These are phyloP conservation scores for Calocybe cyanea DNA, from an alignment of 768 basidiomycete species.

Conservation along the genomic window DNA sequence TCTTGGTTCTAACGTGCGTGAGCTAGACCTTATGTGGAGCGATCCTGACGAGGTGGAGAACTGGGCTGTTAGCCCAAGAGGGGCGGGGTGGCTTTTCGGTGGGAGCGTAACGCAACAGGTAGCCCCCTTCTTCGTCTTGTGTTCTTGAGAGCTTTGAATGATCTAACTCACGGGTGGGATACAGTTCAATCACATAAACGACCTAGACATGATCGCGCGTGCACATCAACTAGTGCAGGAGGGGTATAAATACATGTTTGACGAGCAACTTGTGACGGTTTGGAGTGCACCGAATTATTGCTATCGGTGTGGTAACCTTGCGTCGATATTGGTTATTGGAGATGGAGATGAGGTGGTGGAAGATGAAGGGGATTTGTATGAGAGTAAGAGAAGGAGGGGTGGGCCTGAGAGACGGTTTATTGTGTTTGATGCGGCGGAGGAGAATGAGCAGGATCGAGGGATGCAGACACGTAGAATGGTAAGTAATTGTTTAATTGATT, in stretches of 20 bases:
- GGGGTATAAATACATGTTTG: constrained; percentile 97
- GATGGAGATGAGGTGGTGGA: constrained; percentile 30
- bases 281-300: constrained; percentile 93
- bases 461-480: constrained; percentile 75
- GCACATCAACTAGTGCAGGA: constrained; percentile 97
- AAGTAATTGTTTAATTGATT: constrained; percentile 24
- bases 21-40: constrained; percentile 95
- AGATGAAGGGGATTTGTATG: neutral
- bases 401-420: constrained; percentile 46
- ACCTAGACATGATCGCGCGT: constrained; percentile 82
- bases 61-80: constrained; percentile 96
- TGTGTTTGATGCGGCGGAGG: constrained; percentile 82
- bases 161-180: neutral
- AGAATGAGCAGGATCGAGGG: constrained; percentile 84
- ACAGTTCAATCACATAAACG: constrained; percentile 92
- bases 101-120: constrained; percentile 83
- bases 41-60: constrained; percentile 94
- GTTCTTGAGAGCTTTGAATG: no score
- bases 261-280: constrained; percentile 85
- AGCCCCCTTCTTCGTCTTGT: constrained; percentile 10
- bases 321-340: constrained; percentile 82
- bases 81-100: constrained; percentile 95
- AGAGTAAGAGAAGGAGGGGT: constrained; percentile 24
- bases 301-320: constrained; percentile 81
- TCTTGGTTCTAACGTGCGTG: neutral